phyloP scores from a whole-genome alignment of 495 filamentous ascomycete species.

The Penicillium coprophilum region DNA sequence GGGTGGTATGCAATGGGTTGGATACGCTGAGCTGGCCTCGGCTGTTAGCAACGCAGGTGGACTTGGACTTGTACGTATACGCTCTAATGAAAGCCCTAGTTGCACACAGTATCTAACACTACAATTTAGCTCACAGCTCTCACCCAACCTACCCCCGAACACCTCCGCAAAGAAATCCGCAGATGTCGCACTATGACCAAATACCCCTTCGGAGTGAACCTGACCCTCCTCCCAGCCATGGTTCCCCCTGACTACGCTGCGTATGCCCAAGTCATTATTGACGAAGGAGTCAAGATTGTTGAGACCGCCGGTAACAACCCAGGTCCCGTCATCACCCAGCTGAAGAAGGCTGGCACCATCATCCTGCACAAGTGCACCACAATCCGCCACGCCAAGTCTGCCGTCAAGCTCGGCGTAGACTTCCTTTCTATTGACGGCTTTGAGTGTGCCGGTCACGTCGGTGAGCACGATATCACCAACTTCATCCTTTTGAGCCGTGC shows the following conservation, averaged over 20 bases:
- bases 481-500: constrained; percentile 89
- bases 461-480: constrained; percentile 95
- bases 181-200: constrained; percentile 81
- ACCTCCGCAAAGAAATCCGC: constrained; percentile 89
- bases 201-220: constrained; percentile 91
- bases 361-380: constrained; percentile 98
- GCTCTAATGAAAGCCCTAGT: not conserved
- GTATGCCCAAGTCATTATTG: constrained; percentile 90
- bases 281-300: constrained; percentile 90
- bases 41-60: constrained; percentile 96
- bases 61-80: constrained; percentile 66
- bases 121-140: constrained; percentile 70
- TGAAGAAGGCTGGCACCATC: constrained; percentile 75
- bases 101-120: constrained; percentile 11
- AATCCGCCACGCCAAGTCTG: constrained; percentile 87
- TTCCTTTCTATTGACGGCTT: constrained; percentile 97
- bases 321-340: constrained; percentile 81
- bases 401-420: constrained; percentile 92
- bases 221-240: constrained; percentile 89
- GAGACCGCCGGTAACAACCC: constrained; percentile 97
- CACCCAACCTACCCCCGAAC: constrained; percentile 90
- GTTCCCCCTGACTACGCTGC: constrained; percentile 88
- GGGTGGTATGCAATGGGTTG: constrained; percentile 93
- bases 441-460: constrained; percentile 95
- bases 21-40: constrained; percentile 87